Conservation (phyloP, 202 grass and related monocot species). For the Panicum hallii region DNA sequence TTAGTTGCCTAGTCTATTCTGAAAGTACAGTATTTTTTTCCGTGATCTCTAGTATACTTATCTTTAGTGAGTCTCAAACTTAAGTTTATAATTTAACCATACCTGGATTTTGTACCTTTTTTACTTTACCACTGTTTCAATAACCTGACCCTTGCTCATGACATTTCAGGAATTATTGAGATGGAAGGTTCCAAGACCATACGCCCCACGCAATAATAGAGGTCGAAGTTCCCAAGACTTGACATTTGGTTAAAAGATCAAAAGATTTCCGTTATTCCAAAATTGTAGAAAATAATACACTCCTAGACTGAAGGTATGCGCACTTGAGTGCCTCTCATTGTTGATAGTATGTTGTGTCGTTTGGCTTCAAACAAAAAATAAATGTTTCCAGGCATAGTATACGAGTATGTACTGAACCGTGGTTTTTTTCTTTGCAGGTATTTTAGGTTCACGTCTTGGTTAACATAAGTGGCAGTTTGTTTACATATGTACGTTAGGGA, state of each 20-base stretch:
- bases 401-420: not conserved
- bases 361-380: not conserved
- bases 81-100: conserved; percentile 20
- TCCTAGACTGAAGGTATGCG: conserved; percentile 29
- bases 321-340: not conserved
- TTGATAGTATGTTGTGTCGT: not conserved
- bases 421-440: conserved; percentile 44
- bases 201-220: conserved; percentile 67
- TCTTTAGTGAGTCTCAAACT: not conserved
- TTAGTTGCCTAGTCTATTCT: conserved; percentile 14
- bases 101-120: not conserved
- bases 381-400: not conserved
- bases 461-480: not conserved
- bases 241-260: conserved; percentile 50
- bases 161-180: conserved; percentile 72
- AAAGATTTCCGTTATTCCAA: conserved; percentile 6
- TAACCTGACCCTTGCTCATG: conserved; percentile 24
- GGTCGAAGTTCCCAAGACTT: conserved; percentile 51
- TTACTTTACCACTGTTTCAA: conserved; percentile 28
- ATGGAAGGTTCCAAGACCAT: conserved; percentile 92
- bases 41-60: not conserved
- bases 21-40: not conserved
- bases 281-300: not conserved
- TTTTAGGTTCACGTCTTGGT: conserved; percentile 2
- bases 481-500: conserved; percentile 8